phyloP scores from a whole-genome alignment of 169 alveolate genomes.

The Plasmodium sp. region DNA sequence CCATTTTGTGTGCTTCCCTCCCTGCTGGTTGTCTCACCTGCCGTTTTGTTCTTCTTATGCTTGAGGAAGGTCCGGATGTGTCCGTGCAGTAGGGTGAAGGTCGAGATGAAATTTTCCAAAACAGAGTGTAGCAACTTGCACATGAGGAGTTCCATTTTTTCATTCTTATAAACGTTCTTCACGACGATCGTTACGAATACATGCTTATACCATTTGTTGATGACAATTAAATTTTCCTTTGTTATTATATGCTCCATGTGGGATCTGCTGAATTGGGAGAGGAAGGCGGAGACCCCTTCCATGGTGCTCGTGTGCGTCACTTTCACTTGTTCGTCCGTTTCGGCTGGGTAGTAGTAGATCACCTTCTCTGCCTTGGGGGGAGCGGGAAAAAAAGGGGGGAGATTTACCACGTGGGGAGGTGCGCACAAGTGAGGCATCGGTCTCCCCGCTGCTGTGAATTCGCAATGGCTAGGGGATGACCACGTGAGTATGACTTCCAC shows the following conservation, averaged over 20 bases:
- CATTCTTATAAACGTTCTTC: constrained; percentile 34
- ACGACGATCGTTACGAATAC: constrained; percentile 24
- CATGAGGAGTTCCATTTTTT: constrained; percentile 45
- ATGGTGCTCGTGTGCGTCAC: constrained; percentile 60
- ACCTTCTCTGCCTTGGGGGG: constrained; percentile 43
- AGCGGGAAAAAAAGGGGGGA: neutral
- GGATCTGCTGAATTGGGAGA: constrained; percentile 36
- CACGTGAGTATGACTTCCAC: neutral
- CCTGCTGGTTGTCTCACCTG: constrained; percentile 5
- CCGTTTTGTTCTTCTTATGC: constrained; percentile 40
- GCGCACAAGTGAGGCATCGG: neutral
- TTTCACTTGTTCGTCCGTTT: constrained; percentile 22
- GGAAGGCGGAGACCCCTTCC: constrained; percentile 63
- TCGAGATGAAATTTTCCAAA: constrained; percentile 40
- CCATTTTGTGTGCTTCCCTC: neutral
- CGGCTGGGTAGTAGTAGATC: constrained; percentile 48
- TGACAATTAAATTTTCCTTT: constrained; percentile 31
- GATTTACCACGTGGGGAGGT: neutral
- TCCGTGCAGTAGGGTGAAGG: constrained; percentile 63
- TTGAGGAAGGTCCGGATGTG: constrained; percentile 44
- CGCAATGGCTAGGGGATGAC: neutral
- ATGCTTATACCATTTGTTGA: constrained; percentile 43
- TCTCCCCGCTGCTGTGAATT: neutral
- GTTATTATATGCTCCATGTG: constrained; percentile 66
- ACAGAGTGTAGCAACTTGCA: constrained; percentile 41